These are phyloP conservation scores for Leishmania arabica DNA, from an alignment of 208 protist species.

Conservation along the genomic window DNA sequence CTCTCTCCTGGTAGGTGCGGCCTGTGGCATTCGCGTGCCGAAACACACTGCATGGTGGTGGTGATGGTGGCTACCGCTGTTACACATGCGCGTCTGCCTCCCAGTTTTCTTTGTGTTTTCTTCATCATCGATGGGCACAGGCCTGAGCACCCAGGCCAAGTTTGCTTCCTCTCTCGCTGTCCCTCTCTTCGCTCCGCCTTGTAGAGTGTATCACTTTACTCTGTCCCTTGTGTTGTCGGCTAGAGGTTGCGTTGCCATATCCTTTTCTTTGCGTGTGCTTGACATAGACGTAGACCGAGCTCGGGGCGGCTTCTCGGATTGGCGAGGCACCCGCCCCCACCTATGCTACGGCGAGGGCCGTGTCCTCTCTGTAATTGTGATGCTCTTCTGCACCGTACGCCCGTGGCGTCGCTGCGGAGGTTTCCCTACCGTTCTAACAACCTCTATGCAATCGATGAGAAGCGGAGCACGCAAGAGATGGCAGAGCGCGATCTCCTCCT, in stretches of 20 bases:
- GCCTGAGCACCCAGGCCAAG: background rate
- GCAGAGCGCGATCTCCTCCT: background rate
- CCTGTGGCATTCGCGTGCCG: background rate
- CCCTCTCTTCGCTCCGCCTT: background rate
- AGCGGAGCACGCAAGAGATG: background rate
- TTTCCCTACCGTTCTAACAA: background rate
- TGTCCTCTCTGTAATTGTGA: background rate
- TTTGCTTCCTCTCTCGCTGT: background rate
- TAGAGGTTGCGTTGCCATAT: background rate
- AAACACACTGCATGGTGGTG: background rate
- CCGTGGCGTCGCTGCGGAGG: background rate
- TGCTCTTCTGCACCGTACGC: background rate
- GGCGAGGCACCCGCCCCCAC: background rate
- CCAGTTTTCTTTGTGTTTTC: constrained; percentile 22
- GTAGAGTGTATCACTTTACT: background rate
- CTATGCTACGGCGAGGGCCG: background rate
- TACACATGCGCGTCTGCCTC: background rate
- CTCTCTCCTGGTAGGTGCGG: background rate
- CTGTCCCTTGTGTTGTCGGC: background rate
- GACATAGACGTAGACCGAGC: background rate
- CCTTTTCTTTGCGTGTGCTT: background rate
- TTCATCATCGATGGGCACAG: background rate
- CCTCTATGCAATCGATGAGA: background rate
- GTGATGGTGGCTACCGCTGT: background rate
- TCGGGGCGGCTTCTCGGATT: background rate